Conservation (phyloP, 257 asterid species). For the Ajuga chamaepitys region DNA sequence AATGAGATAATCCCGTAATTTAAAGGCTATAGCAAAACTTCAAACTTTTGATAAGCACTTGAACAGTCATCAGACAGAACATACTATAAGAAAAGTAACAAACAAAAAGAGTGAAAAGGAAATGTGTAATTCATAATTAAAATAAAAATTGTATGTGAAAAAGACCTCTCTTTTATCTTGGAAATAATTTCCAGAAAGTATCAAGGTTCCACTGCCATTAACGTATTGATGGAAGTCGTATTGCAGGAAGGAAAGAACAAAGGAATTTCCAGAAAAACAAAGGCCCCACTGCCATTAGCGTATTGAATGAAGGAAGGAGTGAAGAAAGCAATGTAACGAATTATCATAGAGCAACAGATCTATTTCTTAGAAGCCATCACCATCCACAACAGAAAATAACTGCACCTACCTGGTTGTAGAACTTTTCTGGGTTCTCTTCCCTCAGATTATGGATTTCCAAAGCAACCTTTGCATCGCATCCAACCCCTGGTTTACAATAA, state of each 20-base stretch:
- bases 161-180: neutral
- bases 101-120: neutral
- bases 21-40: neutral
- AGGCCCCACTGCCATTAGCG: too few relatives aligned
- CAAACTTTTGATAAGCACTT: neutral
- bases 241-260: too few relatives aligned
- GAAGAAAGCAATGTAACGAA: too few relatives aligned
- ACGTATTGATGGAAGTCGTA: neutral
- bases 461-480: slow-evolving; percentile 99
- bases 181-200: neutral
- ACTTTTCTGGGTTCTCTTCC: slow-evolving; percentile 99
- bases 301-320: neutral
- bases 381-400: neutral
- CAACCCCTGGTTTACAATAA: too few relatives aligned
- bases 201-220: neutral
- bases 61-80: neutral
- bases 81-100: neutral
- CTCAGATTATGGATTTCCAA: slow-evolving; percentile 91
- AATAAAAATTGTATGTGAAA: neutral
- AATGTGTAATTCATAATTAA: neutral
- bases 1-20: neutral
- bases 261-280: too few relatives aligned
- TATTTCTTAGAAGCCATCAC: slow-evolving; percentile 1
- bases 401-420: slow-evolving; percentile 79
- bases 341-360: neutral